Evolutionary conservation across 2,329 filamentous ascomycete species (phyloP).

Genomic region (Fusarium verticillioides): DNA sequence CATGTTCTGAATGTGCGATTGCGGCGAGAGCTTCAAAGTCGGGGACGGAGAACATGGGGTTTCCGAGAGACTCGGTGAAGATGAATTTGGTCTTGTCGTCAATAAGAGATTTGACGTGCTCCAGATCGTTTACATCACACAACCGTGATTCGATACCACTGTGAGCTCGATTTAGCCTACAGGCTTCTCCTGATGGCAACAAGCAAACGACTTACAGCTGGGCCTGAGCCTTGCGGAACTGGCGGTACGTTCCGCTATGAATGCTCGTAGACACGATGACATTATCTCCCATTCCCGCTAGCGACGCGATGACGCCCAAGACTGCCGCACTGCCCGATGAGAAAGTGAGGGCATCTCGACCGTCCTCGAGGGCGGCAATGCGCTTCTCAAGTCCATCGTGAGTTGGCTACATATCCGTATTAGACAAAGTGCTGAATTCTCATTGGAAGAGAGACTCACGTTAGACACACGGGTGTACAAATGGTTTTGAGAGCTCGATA

Average conservation of each 20-base stretch:
- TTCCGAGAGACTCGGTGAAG: background rate
- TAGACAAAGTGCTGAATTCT: accelerated
- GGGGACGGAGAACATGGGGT: background rate
- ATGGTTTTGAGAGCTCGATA: background rate
- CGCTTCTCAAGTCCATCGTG: background rate
- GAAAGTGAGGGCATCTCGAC: background rate
- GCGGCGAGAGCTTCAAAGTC: background rate
- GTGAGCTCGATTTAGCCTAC: background rate
- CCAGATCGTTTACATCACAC: background rate
- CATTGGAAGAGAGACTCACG: accelerated
- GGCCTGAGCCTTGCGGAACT: background rate
- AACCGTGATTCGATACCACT: background rate
- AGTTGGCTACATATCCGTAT: background rate
- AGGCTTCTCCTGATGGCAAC: background rate
- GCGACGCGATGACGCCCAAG: background rate
- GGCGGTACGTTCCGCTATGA: background rate
- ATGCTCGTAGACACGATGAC: background rate
- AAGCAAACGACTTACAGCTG: background rate
- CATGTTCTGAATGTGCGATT: background rate
- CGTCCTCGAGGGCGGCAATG: background rate
- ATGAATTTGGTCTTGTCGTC: background rate
- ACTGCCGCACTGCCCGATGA: background rate
- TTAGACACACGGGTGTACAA: background rate
- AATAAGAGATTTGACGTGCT: background rate
- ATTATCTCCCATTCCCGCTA: background rate